These are phyloP conservation scores for Exophiala sp. DNA, from an alignment of 2,329 filamentous ascomycete species.

Conservation along the genomic window DNA sequence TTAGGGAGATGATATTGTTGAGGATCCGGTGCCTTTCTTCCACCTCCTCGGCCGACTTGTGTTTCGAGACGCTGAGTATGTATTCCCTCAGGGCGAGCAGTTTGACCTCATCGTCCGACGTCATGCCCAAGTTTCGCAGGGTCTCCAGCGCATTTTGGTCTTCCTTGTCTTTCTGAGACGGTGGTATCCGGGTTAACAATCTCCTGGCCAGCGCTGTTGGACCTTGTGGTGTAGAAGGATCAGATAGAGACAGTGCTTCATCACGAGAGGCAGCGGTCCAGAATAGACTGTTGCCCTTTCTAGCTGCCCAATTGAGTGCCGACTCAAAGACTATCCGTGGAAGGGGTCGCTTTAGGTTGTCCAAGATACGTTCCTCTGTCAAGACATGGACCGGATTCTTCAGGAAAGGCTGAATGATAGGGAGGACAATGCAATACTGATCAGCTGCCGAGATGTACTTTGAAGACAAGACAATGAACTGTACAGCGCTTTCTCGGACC, in stretches of 20 bases:
- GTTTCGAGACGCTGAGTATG: conserved; percentile 76
- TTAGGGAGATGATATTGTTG: conserved; percentile 66
- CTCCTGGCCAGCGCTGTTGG: conserved; percentile 53
- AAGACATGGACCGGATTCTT: conserved; percentile 66
- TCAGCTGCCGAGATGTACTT: conserved; percentile 73
- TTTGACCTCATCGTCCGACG: conserved; percentile 80
- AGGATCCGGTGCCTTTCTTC: conserved; percentile 37
- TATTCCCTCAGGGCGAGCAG: conserved; percentile 80
- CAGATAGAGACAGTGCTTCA: conserved; percentile 61
- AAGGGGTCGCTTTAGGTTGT: conserved; percentile 75
- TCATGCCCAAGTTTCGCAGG: conserved; percentile 75
- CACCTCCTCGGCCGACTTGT: conserved; percentile 54
- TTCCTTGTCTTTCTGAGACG: conserved; percentile 68
- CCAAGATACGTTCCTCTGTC: conserved; percentile 67
- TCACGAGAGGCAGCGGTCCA: conserved; percentile 73
- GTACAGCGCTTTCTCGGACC: conserved; percentile 83
- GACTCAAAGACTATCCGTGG: conserved; percentile 76
- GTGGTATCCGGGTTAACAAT: conserved; percentile 41
- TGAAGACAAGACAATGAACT: conserved; percentile 73
- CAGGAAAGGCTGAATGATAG: conserved; percentile 73
- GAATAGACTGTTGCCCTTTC: conserved; percentile 74
- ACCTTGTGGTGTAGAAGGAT: conserved; percentile 44
- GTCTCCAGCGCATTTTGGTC: conserved; percentile 90
- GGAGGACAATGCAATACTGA: conserved; percentile 72
- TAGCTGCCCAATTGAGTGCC: conserved; percentile 76